Evolutionary conservation across 2,329 filamentous ascomycete species (phyloP), one percentile per base, ranked within the genome.

Genomic region (Lecanosticta acicola): DNA sequence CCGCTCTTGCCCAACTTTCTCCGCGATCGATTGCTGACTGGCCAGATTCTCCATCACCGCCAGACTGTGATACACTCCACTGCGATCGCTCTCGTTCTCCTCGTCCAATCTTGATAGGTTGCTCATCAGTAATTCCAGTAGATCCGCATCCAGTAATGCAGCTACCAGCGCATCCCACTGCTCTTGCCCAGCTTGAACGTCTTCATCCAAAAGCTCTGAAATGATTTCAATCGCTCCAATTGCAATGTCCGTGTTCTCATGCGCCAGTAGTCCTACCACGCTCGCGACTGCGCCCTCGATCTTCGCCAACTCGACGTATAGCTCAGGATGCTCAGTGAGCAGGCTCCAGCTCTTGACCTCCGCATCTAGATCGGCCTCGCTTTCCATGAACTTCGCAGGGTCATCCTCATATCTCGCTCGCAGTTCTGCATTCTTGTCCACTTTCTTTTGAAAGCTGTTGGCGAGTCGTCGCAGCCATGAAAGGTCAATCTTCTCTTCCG

Each of bases 191-290:
- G 86, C 87, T 34, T 83, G 77, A 2, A 95, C 87, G 61, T 97
- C 91, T 63, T 98, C 90, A 59, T 97, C 93, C 11, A 88, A 94
- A 56, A 97, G 72, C 69, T 98, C 93, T 45, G 81, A 83, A 41
- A 98, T 80, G 38, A 96, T 86, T 69, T 97, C 86, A 40, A 95
- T 83, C 0, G 85, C 87, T 53, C 85, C 87, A 58, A 97, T 94
- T 9, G 93, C 89, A 54, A 98, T 94, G 62, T 98, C 93, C 0
- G 90, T 91, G 65, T 98, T 98, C 59, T 98, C 93, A 65, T 98
- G 93, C 13, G 91, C 84, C 39, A 98, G 72, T 42, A 98, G 69
- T 1, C 83, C 80, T 1, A 94, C 87, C 41, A 98, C 68, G 44
- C 84, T 90, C 3, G 70, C 78, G 0, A 82, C 80, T 48, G 81